Percentiles rank a stretch among this genome's conserved stretches.
Evolutionary conservation across 352 stramenopile species (phyloP).

Genomic region (Plasmopara viticola): DNA sequence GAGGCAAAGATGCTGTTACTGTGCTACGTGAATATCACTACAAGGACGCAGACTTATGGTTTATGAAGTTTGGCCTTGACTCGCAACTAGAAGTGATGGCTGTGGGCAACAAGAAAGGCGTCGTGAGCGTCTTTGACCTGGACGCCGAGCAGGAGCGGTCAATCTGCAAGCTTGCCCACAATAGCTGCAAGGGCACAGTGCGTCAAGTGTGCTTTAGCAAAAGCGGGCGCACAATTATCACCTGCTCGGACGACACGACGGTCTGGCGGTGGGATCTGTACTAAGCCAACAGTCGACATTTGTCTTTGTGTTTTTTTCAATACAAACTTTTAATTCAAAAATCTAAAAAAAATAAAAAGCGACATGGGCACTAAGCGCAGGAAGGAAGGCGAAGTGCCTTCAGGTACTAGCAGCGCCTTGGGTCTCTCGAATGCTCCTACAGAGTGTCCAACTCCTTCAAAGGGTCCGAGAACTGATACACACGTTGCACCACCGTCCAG

Average conservation of each 20-base stretch:
- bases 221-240: slow-evolving; percentile 60
- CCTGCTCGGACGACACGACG: slow-evolving; percentile 64
- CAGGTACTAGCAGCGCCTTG: slow-evolving; percentile 3
- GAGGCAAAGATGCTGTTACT: slow-evolving; percentile 71
- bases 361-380: slow-evolving; percentile 33
- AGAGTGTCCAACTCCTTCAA: slow-evolving; percentile 16
- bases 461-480: slow-evolving; percentile 10
- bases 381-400: slow-evolving; percentile 18
- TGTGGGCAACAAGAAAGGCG: slow-evolving; percentile 76
- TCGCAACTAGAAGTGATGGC: slow-evolving; percentile 69
- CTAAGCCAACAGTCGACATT: slow-evolving; percentile 10
- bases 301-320: too few species aligned
- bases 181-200: slow-evolving; percentile 71
- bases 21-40: slow-evolving; percentile 79
- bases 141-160: slow-evolving; percentile 64
- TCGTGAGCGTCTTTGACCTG: slow-evolving; percentile 74
- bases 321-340: background rate
- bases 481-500: slow-evolving; percentile 8
- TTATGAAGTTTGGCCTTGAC: slow-evolving; percentile 81
- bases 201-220: slow-evolving; percentile 76
- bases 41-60: slow-evolving; percentile 82
- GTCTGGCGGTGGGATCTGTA: slow-evolving; percentile 72
- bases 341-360: background rate
- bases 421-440: slow-evolving; percentile 16
- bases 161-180: slow-evolving; percentile 65